A percentile compares a stretch with the other conserved stretches of the same genome.
phyloP scores from a whole-genome alignment of 2,329 filamentous ascomycete genomes.

The Trichophyton equinum region DNA sequence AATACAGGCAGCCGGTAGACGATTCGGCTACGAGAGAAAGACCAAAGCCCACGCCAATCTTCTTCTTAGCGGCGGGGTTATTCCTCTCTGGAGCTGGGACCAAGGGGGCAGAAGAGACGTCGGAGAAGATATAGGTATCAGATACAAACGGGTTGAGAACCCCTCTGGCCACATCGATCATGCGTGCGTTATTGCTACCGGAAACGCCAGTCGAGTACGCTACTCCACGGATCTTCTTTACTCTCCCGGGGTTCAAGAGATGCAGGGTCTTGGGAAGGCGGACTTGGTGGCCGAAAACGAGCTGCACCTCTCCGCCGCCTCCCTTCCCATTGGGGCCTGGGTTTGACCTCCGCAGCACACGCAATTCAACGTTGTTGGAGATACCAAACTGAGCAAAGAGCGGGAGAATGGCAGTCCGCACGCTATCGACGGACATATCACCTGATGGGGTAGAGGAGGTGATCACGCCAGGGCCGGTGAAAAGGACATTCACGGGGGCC shows the following conservation, averaged over 20 bases:
- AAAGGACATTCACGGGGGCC: slow-evolving; percentile 74
- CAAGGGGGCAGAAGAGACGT: slow-evolving; percentile 48
- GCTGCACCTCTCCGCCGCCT: slow-evolving; percentile 83
- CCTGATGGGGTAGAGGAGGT: slow-evolving; percentile 71
- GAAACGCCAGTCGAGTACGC: slow-evolving; percentile 88
- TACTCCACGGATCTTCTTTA: slow-evolving; percentile 82
- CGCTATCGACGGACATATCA: slow-evolving; percentile 83
- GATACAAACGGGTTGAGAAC: slow-evolving; percentile 74
- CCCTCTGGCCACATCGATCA: slow-evolving; percentile 83
- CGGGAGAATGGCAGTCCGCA: slow-evolving; percentile 83
- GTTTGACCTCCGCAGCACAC: slow-evolving; percentile 69
- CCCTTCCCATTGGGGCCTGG: slow-evolving; percentile 61
- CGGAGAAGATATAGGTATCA: slow-evolving; percentile 79
- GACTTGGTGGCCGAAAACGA: slow-evolving; percentile 87
- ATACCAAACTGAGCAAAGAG: slow-evolving; percentile 87
- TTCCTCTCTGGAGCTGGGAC: slow-evolving; percentile 59
- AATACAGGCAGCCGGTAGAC: slow-evolving; percentile 75
- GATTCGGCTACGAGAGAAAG: slow-evolving; percentile 83
- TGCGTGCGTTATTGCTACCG: slow-evolving; percentile 82
- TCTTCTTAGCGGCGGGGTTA: slow-evolving; percentile 41
- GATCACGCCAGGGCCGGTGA: slow-evolving; percentile 84
- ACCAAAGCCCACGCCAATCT: slow-evolving; percentile 80
- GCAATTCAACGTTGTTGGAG: slow-evolving; percentile 68
- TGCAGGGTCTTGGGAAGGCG: slow-evolving; percentile 89
- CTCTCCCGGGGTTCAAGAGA: slow-evolving; percentile 65